Percentiles rank a stretch among this genome's conserved stretches.
phyloP scores from a whole-genome alignment of 441 rosid species.

The Gossypium davidsonii region DNA sequence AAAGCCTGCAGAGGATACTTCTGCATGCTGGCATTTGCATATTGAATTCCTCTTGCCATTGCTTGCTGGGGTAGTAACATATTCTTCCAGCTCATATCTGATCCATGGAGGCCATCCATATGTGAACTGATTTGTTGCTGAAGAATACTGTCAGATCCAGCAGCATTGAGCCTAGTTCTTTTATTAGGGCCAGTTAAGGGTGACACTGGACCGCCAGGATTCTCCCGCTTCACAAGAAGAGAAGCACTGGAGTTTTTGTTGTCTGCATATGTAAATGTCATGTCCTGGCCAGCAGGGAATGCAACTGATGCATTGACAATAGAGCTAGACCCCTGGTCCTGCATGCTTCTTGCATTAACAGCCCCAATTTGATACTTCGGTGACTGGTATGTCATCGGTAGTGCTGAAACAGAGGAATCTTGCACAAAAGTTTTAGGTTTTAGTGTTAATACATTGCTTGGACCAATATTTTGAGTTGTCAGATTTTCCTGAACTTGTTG shows the following conservation, averaged over 20 bases:
- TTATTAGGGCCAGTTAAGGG: conserved; percentile 59
- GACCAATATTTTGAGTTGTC: conserved; percentile 48
- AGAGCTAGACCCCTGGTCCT: conserved; percentile 55
- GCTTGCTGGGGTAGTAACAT: conserved; percentile 50
- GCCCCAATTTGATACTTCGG: conserved; percentile 47
- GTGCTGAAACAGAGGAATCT: conserved; percentile 46
- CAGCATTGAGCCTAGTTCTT: conserved; percentile 45
- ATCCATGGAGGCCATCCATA: conserved; percentile 54
- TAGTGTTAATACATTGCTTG: conserved; percentile 35
- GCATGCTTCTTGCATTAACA: conserved; percentile 51
- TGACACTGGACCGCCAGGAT: conserved; percentile 59
- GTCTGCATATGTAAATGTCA: conserved; percentile 53
- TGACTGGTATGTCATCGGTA: conserved; percentile 50
- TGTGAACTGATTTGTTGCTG: conserved; percentile 58
- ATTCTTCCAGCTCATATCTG: conserved; percentile 67
- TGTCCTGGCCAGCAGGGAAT: conserved; percentile 61
- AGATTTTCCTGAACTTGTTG: conserved; percentile 57
- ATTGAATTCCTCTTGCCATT: conserved; percentile 61
- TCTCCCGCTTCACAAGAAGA: conserved; percentile 65
- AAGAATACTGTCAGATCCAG: conserved; percentile 56
- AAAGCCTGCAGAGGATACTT: conserved; percentile 65
- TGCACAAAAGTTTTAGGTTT: conserved; percentile 49
- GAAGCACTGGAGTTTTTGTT: conserved; percentile 43
- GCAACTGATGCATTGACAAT: conserved; percentile 41
- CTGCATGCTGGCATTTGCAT: conserved; percentile 48